A percentile compares a stretch with the other conserved stretches of the same genome.
Evolutionary conservation across 371 early-diverging fungal species (phyloP).

Genomic region (Batkoa obscura): DNA sequence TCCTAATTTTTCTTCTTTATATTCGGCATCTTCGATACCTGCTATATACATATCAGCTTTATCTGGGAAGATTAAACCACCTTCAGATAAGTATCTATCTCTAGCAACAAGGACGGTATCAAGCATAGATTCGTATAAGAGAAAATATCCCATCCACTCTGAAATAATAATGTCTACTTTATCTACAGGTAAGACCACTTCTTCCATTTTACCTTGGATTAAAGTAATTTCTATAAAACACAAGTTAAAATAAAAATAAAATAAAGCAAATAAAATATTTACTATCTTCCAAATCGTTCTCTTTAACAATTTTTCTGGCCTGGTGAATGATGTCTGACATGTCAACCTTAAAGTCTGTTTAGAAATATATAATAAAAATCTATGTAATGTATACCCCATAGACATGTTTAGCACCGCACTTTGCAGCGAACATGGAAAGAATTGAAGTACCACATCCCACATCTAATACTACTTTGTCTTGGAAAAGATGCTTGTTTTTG

Average conservation of each 20-base stretch:
- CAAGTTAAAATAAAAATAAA: background rate
- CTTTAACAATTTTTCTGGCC: slow-evolving; percentile 73
- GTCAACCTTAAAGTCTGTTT: slow-evolving; percentile 36
- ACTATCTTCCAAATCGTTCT: slow-evolving; percentile 67
- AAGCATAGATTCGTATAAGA: slow-evolving; percentile 94
- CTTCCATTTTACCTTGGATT: slow-evolving; percentile 92
- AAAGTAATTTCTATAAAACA: slow-evolving; percentile 32
- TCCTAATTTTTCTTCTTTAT: slow-evolving; percentile 82
- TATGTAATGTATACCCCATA: slow-evolving; percentile 43
- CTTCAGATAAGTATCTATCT: slow-evolving; percentile 71
- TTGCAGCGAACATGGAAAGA: slow-evolving; percentile 95
- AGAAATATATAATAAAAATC: background rate
- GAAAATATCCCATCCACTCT: slow-evolving; percentile 99
- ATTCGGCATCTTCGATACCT: slow-evolving; percentile 85
- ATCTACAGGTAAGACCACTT: slow-evolving; percentile 74
- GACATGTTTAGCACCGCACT: slow-evolving; percentile 83
- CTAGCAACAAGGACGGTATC: slow-evolving; percentile 91
- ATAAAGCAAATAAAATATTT: slow-evolving; percentile 5
- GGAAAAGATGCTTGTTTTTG: slow-evolving; percentile 84
- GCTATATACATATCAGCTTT: slow-evolving; percentile 78
- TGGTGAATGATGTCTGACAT: slow-evolving; percentile 92
- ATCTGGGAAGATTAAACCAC: slow-evolving; percentile 81
- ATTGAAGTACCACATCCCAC: slow-evolving; percentile 97
- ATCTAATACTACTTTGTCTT: slow-evolving; percentile 92
- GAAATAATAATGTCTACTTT: slow-evolving; percentile 89